Evolutionary conservation across 768 basidiomycete species (phyloP), one percentile per base, ranked within the genome.

Genomic region (Mycena rosella): DNA sequence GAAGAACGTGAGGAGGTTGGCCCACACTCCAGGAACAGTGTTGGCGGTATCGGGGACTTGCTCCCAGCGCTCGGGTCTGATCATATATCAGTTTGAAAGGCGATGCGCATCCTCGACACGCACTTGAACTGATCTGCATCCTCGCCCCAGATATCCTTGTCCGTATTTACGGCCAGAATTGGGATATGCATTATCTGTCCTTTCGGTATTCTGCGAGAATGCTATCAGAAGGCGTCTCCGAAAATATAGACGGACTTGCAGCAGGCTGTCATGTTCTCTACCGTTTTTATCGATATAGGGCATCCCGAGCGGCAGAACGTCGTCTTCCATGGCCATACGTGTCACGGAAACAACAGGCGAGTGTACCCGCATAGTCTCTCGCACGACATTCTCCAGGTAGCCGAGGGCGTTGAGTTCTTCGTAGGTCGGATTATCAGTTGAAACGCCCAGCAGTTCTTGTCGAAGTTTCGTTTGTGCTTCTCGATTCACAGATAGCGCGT

Each of bases 31-130:
- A 6, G 91, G 91, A 26, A 92, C 77, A 0, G 73, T 63, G 2
- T 74, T 74, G 1, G 80, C 83, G 1, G 79, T 78, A 24, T 85
- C 81, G 0, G 89, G 88, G 7, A 81, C 48, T 1, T 79, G 72
- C 24, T 79, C 73, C 91, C 91, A 93, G 0, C 91, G 81, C 71
- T 91, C 90, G 0, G 91, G 91, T 72, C 88, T 91, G 63, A n/a
- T 26, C 58, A 5, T 54, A 38, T 54, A 44, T 53, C 29, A 54
- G 32, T 22, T 44, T 14, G 29, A 2, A 17, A 22, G 0, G 7
- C 29, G 26, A 22, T 48, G 2, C n/a, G 48, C 24, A 10, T 47
- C 14, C 26, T 18, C 38, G 14, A 20, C 30, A 62, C 83, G 58
- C 62, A 88, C 89, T 76, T 87, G 83, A 91, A 92, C 51, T 88